phyloP scores from a whole-genome alignment of 495 filamentous ascomycete species.

The Penicillium tannophilum region DNA sequence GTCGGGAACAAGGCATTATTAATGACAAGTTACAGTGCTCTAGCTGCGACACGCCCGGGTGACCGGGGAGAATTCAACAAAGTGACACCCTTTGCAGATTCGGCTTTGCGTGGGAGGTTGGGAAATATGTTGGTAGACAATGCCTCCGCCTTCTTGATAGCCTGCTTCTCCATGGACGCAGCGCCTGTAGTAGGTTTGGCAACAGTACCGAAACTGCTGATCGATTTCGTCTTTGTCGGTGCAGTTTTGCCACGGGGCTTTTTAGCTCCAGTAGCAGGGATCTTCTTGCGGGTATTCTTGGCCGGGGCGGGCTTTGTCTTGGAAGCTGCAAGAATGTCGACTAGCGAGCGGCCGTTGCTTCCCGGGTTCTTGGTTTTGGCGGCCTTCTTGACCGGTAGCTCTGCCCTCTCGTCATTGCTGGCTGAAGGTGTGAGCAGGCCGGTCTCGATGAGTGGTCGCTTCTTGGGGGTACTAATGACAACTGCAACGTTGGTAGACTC shows the following conservation, averaged over 20 bases:
- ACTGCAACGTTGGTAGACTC: constrained; percentile 49
- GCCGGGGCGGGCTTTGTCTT: neutral
- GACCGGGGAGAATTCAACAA: neutral
- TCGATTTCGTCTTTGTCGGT: constrained; percentile 19
- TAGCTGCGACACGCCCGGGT: neutral
- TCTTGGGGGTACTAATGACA: constrained; percentile 45
- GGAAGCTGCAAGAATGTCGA: neutral
- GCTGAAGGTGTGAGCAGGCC: constrained; percentile 68
- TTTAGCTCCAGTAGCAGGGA: constrained; percentile 17
- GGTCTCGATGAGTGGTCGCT: constrained; percentile 33
- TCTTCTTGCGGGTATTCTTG: constrained; percentile 26
- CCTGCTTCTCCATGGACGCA: constrained; percentile 14
- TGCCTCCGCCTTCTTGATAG: constrained; percentile 29
- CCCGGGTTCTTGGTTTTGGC: neutral
- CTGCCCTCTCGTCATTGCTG: constrained; percentile 44
- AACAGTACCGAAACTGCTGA: constrained; percentile 28
- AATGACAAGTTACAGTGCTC: constrained; percentile 3
- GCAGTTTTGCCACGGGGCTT: constrained; percentile 25
- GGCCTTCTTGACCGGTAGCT: constrained; percentile 18
- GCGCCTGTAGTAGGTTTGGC: constrained; percentile 1
- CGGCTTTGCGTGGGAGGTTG: constrained; percentile 27
- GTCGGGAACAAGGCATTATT: constrained; percentile 16
- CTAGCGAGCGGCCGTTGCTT: neutral
- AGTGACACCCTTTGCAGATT: neutral
- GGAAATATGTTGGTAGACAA: constrained; percentile 36